Base-by-base conservation (phyloP, 139 green algal species). In the Volvox africanus region DNA sequence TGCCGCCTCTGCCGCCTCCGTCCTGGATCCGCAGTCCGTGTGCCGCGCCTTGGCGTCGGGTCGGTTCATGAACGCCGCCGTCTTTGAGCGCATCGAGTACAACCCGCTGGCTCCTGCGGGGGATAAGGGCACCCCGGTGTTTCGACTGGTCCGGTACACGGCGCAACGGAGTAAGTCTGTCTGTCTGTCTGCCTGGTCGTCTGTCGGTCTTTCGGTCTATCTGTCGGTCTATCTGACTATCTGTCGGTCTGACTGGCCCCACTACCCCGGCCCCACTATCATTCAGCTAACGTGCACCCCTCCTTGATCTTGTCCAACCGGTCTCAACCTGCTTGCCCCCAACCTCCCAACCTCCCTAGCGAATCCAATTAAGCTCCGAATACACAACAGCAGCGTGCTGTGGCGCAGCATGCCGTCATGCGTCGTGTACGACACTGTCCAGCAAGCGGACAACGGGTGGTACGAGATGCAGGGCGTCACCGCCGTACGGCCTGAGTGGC, bases 381-480 rank as follows among this genome's bases (percentile, higher is more conserved):
- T 97, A 35, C 94, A 97, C 82, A 86, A 90, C 24, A 92, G 87
- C 28, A 95, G 87, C 62, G 95, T 98, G 32, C 93, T 98, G 37
- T 93, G 88, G 81, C 92, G 95, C 50, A 94, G 91, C 68, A 73
- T 62, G 75, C 95, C 97, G 36, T 78, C 84, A 50, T 97, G 93
- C 92, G 73, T 97, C 3, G 92, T 94, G 80, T 94, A 87, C 82
- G 21, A 19, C 44, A 90, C 17, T 26, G 86, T 84, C 26, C 82
- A 88, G 92, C 88, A 94, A 89, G 73, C 86, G 20, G 86, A 83
- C 73, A 89, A 90, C 81, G 96, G 95, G 33, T 96, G 92, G 94
- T 96, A 94, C 44, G 95, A 97, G 89, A 97, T 98, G 95, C 92
- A 95, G 82, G 96, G 96, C 2, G 95, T 99, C 1, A 95, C 93